These are phyloP conservation scores for Cerioporus squamosus DNA, from an alignment of 1,284 basidiomycete species.

Conservation along the genomic window DNA sequence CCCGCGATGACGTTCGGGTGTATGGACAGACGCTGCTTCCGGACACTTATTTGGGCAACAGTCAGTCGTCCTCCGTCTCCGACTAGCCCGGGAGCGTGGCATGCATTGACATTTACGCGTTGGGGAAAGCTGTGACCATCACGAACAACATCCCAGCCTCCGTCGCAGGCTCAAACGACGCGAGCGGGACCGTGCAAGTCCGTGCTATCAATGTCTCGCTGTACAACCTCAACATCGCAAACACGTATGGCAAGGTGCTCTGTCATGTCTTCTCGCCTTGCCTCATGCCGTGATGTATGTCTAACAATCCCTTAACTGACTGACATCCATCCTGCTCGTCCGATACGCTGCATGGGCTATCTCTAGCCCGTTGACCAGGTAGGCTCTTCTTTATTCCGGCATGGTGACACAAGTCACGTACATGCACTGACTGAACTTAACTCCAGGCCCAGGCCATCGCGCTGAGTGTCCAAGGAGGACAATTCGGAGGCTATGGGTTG, in stretches of 20 bases:
- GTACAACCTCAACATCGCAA: conserved; percentile 60
- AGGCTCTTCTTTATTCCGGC: not conserved
- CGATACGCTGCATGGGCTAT: not conserved
- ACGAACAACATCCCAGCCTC: conserved; percentile 45
- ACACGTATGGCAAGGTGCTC: conserved; percentile 48
- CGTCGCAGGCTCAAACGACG: conserved; percentile 54
- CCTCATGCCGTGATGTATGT: too few species aligned
- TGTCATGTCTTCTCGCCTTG: not conserved
- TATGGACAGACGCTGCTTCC: conserved; percentile 24
- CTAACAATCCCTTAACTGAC: too few species aligned
- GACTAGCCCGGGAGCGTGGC: conserved; percentile 5
- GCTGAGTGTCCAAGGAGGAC: conserved; percentile 53
- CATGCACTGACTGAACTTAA: not conserved
- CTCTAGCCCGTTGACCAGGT: conserved; percentile 24
- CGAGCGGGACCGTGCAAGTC: conserved; percentile 55
- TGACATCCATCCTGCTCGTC: not conserved
- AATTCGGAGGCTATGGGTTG: conserved; percentile 55
- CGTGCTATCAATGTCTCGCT: conserved; percentile 54
- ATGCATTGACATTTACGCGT: not conserved
- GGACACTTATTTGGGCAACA: conserved; percentile 22
- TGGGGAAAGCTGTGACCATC: conserved; percentile 40
- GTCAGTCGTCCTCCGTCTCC: conserved; percentile 16
- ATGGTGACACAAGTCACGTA: not conserved
- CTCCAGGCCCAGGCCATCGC: conserved; percentile 52
- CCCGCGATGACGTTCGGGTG: conserved; percentile 37